phyloP scores from a whole-genome alignment of 495 filamentous ascomycete species.

The Parathielavia hyrcaniae region DNA sequence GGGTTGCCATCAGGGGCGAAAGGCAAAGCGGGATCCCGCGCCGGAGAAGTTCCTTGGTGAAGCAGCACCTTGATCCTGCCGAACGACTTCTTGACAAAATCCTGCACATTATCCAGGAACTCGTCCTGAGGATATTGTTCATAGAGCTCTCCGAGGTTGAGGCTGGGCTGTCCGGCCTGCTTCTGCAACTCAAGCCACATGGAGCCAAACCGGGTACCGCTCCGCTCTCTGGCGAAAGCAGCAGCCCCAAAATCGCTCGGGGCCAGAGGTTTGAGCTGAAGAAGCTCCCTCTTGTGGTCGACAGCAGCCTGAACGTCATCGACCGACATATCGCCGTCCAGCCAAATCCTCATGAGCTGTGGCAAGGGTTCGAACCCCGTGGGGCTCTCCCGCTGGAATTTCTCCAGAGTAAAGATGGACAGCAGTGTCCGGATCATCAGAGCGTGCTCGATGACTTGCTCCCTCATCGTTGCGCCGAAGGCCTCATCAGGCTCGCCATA shows the following conservation, averaged over 20 bases:
- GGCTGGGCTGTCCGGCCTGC: background rate
- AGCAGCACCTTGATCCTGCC: background rate
- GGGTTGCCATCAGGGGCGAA: conserved; percentile 2
- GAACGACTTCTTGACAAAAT: conserved; percentile 6
- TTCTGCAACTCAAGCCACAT: conserved; percentile 12
- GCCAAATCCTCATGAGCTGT: conserved; percentile 21
- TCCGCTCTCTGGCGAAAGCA: conserved; percentile 1
- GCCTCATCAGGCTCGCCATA: background rate
- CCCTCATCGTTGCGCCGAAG: background rate
- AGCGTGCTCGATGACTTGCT: conserved; percentile 13
- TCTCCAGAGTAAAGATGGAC: conserved; percentile 15
- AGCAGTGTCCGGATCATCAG: conserved; percentile 28
- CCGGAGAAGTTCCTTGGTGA: background rate
- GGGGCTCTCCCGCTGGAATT: background rate
- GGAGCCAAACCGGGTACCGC: background rate
- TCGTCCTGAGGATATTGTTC: background rate
- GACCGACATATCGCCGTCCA: conserved; percentile 8
- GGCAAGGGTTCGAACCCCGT: conserved; percentile 11
- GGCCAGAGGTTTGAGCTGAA: conserved; percentile 13
- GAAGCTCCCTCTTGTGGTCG: conserved; percentile 9
- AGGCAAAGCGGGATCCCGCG: background rate
- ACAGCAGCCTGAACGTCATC: conserved; percentile 16
- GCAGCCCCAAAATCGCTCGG: conserved; percentile 2
- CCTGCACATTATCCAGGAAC: background rate
- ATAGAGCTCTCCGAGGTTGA: background rate